phyloP scores from a whole-genome alignment of 2,329 filamentous ascomycete species.

The Penicillium decumbens region DNA sequence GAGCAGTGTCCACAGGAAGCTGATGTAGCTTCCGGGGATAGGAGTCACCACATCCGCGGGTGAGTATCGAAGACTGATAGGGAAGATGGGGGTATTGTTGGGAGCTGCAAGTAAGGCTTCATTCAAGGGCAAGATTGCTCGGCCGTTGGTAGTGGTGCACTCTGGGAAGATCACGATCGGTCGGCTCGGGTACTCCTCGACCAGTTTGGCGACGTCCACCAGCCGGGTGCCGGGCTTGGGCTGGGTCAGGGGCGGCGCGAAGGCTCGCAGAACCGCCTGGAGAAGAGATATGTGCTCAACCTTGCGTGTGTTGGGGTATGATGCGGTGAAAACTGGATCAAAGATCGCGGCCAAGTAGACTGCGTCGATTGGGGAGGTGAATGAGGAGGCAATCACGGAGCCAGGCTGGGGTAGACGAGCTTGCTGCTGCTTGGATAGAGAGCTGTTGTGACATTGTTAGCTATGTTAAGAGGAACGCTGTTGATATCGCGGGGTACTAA shows the following conservation, averaged over 20 bases:
- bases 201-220: slow-evolving; percentile 59
- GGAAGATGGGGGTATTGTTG: slow-evolving; percentile 71
- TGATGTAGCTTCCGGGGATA: slow-evolving; percentile 65
- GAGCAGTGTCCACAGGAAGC: slow-evolving; percentile 81
- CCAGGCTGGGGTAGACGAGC: slow-evolving; percentile 72
- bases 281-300: slow-evolving; percentile 75
- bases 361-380: slow-evolving; percentile 87
- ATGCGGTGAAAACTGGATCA: slow-evolving; percentile 87
- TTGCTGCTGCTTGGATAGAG: slow-evolving; percentile 67
- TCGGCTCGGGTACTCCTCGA: slow-evolving; percentile 65
- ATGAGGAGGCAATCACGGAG: slow-evolving; percentile 81
- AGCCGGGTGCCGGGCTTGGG: slow-evolving; percentile 49
- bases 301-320: slow-evolving; percentile 68
- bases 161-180: slow-evolving; percentile 88
- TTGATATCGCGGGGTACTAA: slow-evolving; percentile 37
- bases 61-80: slow-evolving; percentile 83
- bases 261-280: slow-evolving; percentile 67
- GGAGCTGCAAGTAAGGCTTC: slow-evolving; percentile 68
- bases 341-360: slow-evolving; percentile 94
- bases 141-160: slow-evolving; percentile 88
- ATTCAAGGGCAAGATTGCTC: slow-evolving; percentile 78
- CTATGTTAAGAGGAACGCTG: not conserved
- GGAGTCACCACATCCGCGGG: slow-evolving; percentile 88
- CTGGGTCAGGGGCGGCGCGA: slow-evolving; percentile 54
- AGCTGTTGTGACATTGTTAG: slow-evolving; percentile 36